A percentile compares a stretch with the other conserved stretches of the same genome.
These are phyloP conservation scores for Cytospora leucostoma DNA, from an alignment of 2,329 filamentous ascomycete genomes.

Conservation along the genomic window DNA sequence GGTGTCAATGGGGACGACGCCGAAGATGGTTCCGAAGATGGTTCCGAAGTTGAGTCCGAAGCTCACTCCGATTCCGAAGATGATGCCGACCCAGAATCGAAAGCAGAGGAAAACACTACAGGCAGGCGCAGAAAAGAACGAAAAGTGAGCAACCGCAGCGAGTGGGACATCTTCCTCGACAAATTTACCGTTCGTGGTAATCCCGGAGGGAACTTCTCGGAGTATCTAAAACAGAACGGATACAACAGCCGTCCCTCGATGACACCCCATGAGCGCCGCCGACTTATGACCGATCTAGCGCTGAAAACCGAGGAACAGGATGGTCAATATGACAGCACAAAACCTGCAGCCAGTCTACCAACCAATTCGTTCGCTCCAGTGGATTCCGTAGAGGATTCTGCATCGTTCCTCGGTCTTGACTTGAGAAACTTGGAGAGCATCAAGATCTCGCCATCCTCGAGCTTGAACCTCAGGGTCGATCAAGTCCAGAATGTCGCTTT, in stretches of 20 bases:
- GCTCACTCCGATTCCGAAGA: no score
- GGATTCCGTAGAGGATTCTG: slow-evolving; percentile 1
- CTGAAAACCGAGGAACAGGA: neutral
- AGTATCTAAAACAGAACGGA: neutral
- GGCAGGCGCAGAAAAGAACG: neutral
- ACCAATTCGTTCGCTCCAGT: neutral
- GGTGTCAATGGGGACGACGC: no score
- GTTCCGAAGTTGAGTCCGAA: no score
- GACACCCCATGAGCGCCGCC: neutral
- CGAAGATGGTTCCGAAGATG: no score
- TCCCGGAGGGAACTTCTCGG: neutral
- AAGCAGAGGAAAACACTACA: no score
- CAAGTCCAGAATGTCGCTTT: slow-evolving; percentile 16
- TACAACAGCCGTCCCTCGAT: slow-evolving; percentile 1
- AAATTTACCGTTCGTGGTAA: slow-evolving; percentile 6
- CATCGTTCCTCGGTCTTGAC: slow-evolving; percentile 6
- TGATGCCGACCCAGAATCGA: no score
- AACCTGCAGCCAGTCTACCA: neutral
- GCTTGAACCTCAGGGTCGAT: slow-evolving; percentile 7
- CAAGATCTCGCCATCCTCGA: no score
- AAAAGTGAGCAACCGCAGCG: neutral
- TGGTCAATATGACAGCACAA: no score
- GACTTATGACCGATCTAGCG: neutral
- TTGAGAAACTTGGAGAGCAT: neutral
- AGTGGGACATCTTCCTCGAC: neutral